Evolutionary conservation across 2,329 filamentous ascomycete species (phyloP), one percentile per base, ranked within the genome.

Genomic region (Cladosporium velox): DNA sequence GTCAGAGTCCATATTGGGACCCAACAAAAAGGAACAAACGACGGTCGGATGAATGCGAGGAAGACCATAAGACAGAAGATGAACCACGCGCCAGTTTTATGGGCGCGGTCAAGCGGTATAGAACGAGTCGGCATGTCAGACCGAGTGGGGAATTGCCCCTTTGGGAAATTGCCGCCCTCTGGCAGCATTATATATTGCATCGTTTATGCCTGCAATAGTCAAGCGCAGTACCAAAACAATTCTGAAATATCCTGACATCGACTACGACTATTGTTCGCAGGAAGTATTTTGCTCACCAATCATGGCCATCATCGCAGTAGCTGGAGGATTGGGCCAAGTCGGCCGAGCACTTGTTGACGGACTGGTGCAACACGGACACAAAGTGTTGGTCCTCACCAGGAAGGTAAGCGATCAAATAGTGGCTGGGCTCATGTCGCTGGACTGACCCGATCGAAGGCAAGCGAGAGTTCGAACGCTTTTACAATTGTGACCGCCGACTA

Each of bases 281-380:
- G 41, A 4, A 30, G 34, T 10, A 10, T 32, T 11, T 11, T 32
- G 6, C 15, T 2, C 51, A 32, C 18, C 41, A 4, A 38, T 32
- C 32, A 72, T 72, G 70, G 64, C 62, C 32, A 70, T 66, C 55
- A 66, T 71, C 30, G 70, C 70, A 21, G 64, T 71, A 41, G 70
- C 70, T 24, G 70, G 70, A 5, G 70, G 70, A 18, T 65, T 63
- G 64, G 70, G 68, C n/a, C 66, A 63, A 18, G 41, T 71, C 11
- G 70, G 70, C 26, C 67, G 64, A 41, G 67, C 66, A 2, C 57
- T 72, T 38, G 59, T 70, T 4, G 67, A 68, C 12, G 69, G 63
- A 10, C 62, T 71, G n/a, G 59, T 35, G 15, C 58, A 66, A 51
- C 55, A 66, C 41, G 65, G 62, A 55, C 67, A 72, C 59, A 55